A percentile compares a stretch with the other conserved stretches of the same genome.
These are phyloP conservation scores for Trypanosoma platydactyli DNA, from an alignment of 208 protist species.

Conservation along the genomic window DNA sequence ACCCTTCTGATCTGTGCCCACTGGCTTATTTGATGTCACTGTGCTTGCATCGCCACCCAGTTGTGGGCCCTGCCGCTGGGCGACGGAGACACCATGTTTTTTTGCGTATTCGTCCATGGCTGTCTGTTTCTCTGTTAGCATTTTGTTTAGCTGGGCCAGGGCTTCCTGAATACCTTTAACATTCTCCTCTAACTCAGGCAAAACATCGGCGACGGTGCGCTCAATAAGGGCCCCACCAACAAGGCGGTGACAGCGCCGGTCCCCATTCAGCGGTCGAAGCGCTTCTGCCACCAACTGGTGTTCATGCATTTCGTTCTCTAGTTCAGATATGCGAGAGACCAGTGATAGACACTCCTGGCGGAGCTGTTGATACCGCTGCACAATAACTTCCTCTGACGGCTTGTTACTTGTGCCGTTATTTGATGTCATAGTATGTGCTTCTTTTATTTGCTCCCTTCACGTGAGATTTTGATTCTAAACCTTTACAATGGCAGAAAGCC, in stretches of 20 bases:
- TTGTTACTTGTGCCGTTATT: constrained; percentile 19
- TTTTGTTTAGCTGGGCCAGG: constrained; percentile 74
- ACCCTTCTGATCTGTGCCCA: constrained; percentile 25
- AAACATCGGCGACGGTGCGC: constrained; percentile 93
- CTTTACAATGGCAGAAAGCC: neutral
- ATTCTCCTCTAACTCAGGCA: constrained; percentile 94
- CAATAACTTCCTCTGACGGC: constrained; percentile 75
- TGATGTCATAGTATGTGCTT: constrained; percentile 9
- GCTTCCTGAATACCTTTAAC: constrained; percentile 70
- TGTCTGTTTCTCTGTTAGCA: constrained; percentile 74
- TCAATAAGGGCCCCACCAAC: constrained; percentile 95
- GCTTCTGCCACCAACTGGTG: constrained; percentile 90
- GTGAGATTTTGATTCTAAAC: neutral
- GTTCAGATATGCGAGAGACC: constrained; percentile 84
- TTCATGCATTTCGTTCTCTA: constrained; percentile 89
- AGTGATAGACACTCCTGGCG: constrained; percentile 86
- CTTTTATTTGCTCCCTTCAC: constrained; percentile 6
- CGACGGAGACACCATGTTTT: constrained; percentile 58
- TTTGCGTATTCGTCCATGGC: constrained; percentile 88
- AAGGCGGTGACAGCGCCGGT: constrained; percentile 94
- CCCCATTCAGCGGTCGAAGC: constrained; percentile 79
- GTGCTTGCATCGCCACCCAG: neutral
- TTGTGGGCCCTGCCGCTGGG: constrained; percentile 21
- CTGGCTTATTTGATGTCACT: constrained; percentile 7
- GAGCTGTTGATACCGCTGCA: constrained; percentile 82